phyloP scores from a whole-genome alignment of 2,329 filamentous ascomycete genomes.

The Orbilia quercus region DNA sequence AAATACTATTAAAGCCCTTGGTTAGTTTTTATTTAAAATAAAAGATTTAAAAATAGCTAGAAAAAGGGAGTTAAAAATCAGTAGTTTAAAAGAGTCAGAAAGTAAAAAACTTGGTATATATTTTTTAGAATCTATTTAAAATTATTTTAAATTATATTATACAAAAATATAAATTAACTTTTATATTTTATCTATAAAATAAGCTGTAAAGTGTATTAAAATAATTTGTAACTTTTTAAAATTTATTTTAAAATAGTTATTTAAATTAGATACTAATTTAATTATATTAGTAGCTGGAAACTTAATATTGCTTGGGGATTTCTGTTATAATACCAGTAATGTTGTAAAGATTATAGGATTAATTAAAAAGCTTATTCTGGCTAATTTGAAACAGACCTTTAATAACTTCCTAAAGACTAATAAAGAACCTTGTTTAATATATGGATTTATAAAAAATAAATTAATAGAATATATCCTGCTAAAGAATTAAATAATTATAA shows the following conservation, averaged over 20 bases:
- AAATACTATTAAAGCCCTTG: conserved; percentile 8
- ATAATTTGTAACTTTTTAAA: background rate
- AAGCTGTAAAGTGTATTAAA: background rate
- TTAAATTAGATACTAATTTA: too few species aligned
- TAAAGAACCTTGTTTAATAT: background rate
- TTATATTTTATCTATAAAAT: too few species aligned
- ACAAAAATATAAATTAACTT: too few species aligned
- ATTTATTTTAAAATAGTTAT: conserved; percentile 11
- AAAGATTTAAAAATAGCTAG: background rate
- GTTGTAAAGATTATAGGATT: background rate
- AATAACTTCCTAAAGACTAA: background rate
- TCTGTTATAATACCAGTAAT: background rate
- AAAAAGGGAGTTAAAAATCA: background rate
- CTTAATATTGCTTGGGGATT: background rate
- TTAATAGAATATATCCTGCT: too few species aligned
- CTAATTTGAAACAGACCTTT: background rate
- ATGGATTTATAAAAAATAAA: too few species aligned
- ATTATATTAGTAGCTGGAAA: too few species aligned
- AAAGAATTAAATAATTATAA: too few species aligned
- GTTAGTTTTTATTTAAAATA: too few species aligned
- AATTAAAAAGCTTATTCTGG: too few species aligned
- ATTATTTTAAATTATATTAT: background rate
- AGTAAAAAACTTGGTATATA: background rate
- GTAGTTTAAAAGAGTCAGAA: background rate
- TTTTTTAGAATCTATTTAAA: conserved; percentile 5